Conservation (phyloP, 2,329 filamentous ascomycete species). For the Sphaerulina populicola region DNA sequence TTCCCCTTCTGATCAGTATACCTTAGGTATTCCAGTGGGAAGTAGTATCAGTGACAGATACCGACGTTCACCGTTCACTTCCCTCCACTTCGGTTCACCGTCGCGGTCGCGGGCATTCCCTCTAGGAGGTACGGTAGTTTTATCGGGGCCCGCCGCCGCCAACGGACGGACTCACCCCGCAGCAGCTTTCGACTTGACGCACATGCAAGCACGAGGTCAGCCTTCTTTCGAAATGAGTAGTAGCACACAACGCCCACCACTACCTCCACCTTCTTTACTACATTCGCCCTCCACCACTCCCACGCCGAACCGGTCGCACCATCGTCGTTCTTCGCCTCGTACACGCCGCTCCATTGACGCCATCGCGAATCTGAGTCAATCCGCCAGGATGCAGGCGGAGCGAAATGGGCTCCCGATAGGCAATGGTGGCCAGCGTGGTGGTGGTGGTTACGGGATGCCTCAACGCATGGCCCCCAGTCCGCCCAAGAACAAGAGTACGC, state of each 20-base stretch:
- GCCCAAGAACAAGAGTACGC: slow-evolving; percentile 43
- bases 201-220: slow-evolving; percentile 12
- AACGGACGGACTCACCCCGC: neutral
- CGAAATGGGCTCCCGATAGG: slow-evolving; percentile 28
- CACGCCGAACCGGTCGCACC: slow-evolving; percentile 8
- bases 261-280: slow-evolving; percentile 5
- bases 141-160: too few relatives aligned
- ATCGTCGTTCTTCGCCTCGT: slow-evolving; percentile 3
- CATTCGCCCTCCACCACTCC: slow-evolving; percentile 1
- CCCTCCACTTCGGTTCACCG: neutral
- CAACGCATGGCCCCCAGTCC: slow-evolving; percentile 39
- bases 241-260: slow-evolving; percentile 8
- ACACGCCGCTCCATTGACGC: slow-evolving; percentile 19
- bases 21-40: too few relatives aligned
- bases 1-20: slow-evolving; percentile 2
- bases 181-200: neutral
- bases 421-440: slow-evolving; percentile 14
- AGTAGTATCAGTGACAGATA: neutral
- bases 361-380: slow-evolving; percentile 13
- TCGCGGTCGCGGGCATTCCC: neutral
- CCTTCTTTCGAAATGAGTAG: slow-evolving; percentile 13
- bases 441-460: slow-evolving; percentile 12
- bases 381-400: slow-evolving; percentile 22
- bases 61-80: neutral
- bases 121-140: too few relatives aligned